Conservation (phyloP, 108 stramenopile species). For the Cylindrotheca fusiformis region DNA sequence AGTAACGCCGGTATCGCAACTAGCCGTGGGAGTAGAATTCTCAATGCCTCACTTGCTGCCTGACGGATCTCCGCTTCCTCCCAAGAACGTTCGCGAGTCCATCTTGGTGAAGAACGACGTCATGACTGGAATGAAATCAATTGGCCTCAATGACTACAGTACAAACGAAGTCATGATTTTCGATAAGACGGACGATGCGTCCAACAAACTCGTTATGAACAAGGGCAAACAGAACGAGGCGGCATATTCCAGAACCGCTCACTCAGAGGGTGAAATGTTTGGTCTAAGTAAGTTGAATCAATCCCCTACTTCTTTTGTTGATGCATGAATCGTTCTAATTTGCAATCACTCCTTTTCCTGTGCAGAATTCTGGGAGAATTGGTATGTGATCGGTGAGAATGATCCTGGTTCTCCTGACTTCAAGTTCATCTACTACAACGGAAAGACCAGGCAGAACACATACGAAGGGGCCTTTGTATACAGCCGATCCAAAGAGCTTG, state of each 20-base stretch:
- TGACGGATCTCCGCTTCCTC: slow-evolving; percentile 82
- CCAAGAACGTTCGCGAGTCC: slow-evolving; percentile 61
- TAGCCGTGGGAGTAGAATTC: slow-evolving; percentile 89
- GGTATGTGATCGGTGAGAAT: slow-evolving; percentile 91
- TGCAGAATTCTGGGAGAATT: slow-evolving; percentile 97
- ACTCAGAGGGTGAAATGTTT: slow-evolving; percentile 92
- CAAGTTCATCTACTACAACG: slow-evolving; percentile 96
- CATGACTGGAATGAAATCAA: slow-evolving; percentile 49
- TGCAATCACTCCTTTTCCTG: slow-evolving; percentile 2
- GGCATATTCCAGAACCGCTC: slow-evolving; percentile 79
- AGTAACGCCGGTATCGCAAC: slow-evolving; percentile 23
- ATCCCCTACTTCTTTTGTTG: not conserved
- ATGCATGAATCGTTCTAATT: not conserved
- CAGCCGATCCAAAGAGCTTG: slow-evolving; percentile 76
- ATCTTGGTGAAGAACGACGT: slow-evolving; percentile 31
- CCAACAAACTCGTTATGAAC: slow-evolving; percentile 44
- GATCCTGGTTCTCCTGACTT: slow-evolving; percentile 78
- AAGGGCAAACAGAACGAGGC: slow-evolving; percentile 53
- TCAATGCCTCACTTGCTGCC: slow-evolving; percentile 82
- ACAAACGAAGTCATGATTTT: slow-evolving; percentile 90
- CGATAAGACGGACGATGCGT: slow-evolving; percentile 36
- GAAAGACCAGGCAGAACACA: slow-evolving; percentile 95
- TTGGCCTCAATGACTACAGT: slow-evolving; percentile 79
- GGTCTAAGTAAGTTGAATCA: slow-evolving; percentile 88
- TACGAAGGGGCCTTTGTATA: slow-evolving; percentile 98